phyloP scores from a whole-genome alignment of 495 filamentous ascomycete species.

The Venustampulla echinocandica region DNA sequence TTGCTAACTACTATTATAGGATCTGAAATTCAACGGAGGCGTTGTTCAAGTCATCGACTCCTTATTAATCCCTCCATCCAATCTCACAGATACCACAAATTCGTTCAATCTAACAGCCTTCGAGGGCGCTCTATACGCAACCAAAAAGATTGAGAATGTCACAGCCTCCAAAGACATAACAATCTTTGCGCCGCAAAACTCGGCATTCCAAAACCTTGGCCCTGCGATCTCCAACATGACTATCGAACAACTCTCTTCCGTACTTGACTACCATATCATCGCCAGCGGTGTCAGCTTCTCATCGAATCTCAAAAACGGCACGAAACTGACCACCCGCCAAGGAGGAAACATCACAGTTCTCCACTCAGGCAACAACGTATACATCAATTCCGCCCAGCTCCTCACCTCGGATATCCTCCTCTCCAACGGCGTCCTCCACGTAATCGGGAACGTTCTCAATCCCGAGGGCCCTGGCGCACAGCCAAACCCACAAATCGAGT shows the following conservation, averaged over 20 bases:
- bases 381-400: slow-evolving; percentile 44
- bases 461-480: slow-evolving; percentile 9
- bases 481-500: slow-evolving; percentile 13
- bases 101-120: slow-evolving; percentile 47
- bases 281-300: slow-evolving; percentile 44
- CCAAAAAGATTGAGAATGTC: slow-evolving; percentile 35
- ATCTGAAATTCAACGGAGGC: slow-evolving; percentile 54
- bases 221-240: slow-evolving; percentile 39
- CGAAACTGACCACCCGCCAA: slow-evolving; percentile 31
- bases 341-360: slow-evolving; percentile 45
- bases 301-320: slow-evolving; percentile 32
- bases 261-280: slow-evolving; percentile 54
- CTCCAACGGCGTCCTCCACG: slow-evolving; percentile 59
- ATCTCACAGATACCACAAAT: slow-evolving; percentile 39
- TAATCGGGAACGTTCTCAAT: slow-evolving; percentile 41
- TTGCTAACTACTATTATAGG: slow-evolving; percentile 15
- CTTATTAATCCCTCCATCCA: slow-evolving; percentile 46
- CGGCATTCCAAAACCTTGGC: slow-evolving; percentile 52
- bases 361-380: slow-evolving; percentile 35
- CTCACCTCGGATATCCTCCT: slow-evolving; percentile 50
- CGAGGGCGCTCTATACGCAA: slow-evolving; percentile 43
- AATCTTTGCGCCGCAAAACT: slow-evolving; percentile 54
- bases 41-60: slow-evolving; percentile 58
- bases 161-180: slow-evolving; percentile 43
- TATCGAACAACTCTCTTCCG: slow-evolving; percentile 33